These are phyloP conservation scores for Mangifera indica DNA, from an alignment of 345 rosid genomes.

Conservation along the genomic window DNA sequence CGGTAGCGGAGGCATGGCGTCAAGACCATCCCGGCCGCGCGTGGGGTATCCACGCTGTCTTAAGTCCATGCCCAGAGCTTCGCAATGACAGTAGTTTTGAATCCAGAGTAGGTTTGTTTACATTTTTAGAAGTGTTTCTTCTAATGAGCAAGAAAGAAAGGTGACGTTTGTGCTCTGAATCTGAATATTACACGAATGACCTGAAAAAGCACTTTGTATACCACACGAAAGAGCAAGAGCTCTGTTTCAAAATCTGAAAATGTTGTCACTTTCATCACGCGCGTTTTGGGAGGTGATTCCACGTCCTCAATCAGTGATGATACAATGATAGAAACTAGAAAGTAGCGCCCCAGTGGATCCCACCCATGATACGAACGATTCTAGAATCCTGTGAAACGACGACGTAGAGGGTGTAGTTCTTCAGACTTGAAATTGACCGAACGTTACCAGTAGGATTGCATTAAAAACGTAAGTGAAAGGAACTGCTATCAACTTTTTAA, in stretches of 20 bases:
- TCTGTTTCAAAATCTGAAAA: neutral
- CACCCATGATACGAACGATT: too few relatives aligned
- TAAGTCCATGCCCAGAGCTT: constrained; percentile 13
- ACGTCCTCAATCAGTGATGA: constrained; percentile 9
- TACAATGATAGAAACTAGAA: neutral
- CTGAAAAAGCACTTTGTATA: neutral
- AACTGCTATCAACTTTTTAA: too few relatives aligned
- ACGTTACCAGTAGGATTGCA: too few relatives aligned
- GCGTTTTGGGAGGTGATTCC: neutral
- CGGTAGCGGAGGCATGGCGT: constrained; percentile 34
- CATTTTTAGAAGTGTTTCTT: neutral
- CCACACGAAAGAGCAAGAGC: neutral
- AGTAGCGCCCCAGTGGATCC: neutral
- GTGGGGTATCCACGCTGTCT: constrained; percentile 41
- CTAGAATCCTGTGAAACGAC: neutral
- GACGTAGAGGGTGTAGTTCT: neutral
- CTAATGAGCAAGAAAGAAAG: neutral
- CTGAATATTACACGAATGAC: neutral
- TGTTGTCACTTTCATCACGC: neutral
- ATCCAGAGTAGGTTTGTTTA: neutral
- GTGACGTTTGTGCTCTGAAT: neutral
- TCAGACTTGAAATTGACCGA: too few relatives aligned
- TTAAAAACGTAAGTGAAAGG: too few relatives aligned
- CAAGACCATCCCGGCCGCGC: constrained; percentile 30
- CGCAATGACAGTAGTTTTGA: neutral